Conservation (phyloP, 768 basidiomycete genomes). For the Russula sp. region DNA sequence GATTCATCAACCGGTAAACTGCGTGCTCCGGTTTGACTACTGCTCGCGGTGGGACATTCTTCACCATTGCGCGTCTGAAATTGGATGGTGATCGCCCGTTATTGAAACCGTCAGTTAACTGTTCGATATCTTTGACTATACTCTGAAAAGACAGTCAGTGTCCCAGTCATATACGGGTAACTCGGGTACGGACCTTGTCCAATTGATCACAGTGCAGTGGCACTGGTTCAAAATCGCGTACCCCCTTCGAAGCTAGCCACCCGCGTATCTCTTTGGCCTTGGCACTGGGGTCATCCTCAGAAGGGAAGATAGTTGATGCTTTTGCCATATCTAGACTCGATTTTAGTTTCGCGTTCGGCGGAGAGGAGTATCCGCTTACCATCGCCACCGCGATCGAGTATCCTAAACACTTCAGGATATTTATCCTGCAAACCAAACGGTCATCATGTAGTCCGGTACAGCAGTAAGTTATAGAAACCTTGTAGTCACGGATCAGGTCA, state of each 20-base stretch:
- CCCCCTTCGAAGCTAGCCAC: constrained; percentile 86
- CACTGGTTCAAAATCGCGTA: constrained; percentile 89
- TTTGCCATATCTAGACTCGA: constrained; percentile 62
- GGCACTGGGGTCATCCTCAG: constrained; percentile 58
- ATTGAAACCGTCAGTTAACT: constrained; percentile 65
- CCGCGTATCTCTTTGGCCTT: constrained; percentile 71
- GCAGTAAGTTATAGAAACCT: constrained; percentile 42
- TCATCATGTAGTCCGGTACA: neutral
- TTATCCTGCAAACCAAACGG: constrained; percentile 45
- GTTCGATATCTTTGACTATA: constrained; percentile 76
- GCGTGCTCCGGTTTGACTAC: constrained; percentile 92
- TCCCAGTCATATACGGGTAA: neutral
- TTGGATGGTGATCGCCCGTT: constrained; percentile 54
- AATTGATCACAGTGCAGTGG: constrained; percentile 90
- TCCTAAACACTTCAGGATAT: constrained; percentile 81
- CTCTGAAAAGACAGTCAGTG: constrained; percentile 45
- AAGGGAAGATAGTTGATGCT: constrained; percentile 57
- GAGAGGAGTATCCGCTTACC: constrained; percentile 45
- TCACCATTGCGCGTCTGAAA: constrained; percentile 91
- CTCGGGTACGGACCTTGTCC: constrained; percentile 56
- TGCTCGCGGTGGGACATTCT: constrained; percentile 88
- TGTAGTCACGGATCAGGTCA: constrained; percentile 78
- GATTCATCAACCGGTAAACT: constrained; percentile 84
- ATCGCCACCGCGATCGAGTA: constrained; percentile 69
- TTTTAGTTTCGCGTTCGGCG: constrained; percentile 7